These are phyloP conservation scores for Leucocoprinus birnbaumii DNA, from an alignment of 768 basidiomycete species.

Conservation along the genomic window DNA sequence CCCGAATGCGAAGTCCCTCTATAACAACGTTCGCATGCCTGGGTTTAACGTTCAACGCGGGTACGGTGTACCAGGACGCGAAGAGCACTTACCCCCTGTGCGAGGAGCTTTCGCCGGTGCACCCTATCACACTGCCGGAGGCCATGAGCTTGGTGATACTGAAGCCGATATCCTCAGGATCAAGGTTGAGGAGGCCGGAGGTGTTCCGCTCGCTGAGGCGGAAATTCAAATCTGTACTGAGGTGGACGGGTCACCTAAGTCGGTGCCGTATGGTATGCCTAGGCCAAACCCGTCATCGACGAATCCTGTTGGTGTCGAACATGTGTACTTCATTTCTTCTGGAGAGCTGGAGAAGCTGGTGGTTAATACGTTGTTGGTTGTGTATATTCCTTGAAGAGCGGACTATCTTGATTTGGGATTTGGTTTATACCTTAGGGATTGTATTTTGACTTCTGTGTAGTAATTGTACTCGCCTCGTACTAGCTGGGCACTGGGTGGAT, in stretches of 20 bases:
- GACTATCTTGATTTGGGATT: too few relatives aligned
- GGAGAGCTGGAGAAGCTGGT: slow-evolving; percentile 71
- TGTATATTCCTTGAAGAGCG: slow-evolving; percentile 48
- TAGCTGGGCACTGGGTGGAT: too few relatives aligned
- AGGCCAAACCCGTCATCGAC: slow-evolving; percentile 26
- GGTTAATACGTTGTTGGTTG: slow-evolving; percentile 73
- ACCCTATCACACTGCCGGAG: neutral
- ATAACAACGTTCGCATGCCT: slow-evolving; percentile 20
- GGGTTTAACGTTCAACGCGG: slow-evolving; percentile 19
- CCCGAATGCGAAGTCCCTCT: slow-evolving; percentile 12
- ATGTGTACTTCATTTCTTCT: slow-evolving; percentile 64
- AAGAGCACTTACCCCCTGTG: slow-evolving; percentile 29
- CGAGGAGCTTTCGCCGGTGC: slow-evolving; percentile 42
- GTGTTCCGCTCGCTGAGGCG: slow-evolving; percentile 57
- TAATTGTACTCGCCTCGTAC: too few relatives aligned
- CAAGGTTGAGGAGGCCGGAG: slow-evolving; percentile 67
- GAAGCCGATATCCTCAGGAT: slow-evolving; percentile 41
- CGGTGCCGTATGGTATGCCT: neutral
- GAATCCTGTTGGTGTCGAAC: slow-evolving; percentile 53
- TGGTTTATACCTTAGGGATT: too few relatives aligned
- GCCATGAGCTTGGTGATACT: slow-evolving; percentile 21
- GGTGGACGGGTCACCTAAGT: slow-evolving; percentile 13
- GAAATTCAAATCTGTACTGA: slow-evolving; percentile 63
- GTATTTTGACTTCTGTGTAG: too few relatives aligned
- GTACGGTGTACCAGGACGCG: slow-evolving; percentile 14